Base-by-base conservation (phyloP, 2,329 filamentous ascomycete species). In the Leptographium lundbergii region DNA sequence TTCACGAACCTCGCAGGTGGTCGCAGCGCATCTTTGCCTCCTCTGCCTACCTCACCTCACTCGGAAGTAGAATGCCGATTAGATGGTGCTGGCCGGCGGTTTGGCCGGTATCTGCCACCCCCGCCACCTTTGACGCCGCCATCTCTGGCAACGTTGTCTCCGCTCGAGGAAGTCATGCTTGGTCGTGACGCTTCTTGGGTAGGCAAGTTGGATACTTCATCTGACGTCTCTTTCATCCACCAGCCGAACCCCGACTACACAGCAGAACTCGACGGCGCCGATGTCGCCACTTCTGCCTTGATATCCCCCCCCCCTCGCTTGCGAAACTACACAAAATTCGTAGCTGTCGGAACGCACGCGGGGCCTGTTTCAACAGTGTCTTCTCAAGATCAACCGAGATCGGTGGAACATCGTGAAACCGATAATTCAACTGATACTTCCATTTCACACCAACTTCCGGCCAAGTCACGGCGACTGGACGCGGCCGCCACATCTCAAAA, bases 101-200 rank as follows among this genome's bases (percentile, higher is more conserved):
- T 58, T n/a, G 29, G 34, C 10, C 52, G 64, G 61, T 64, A 66
- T 65, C 67, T 63, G 62, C 74, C 74, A 57, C 76, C 73, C 56
- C 74, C 77, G 52, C 74, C 75, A 59, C 77, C 78, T 59, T 67
- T 80, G 65, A 81, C 76, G 51, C 74, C 78, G 13, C 75, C 77
- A 9, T 72, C 73, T 60, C 67, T 76, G 57, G 75, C 74, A 59
- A 68, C 71, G 55, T 69, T 72, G 58, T 78, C 76, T 63, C 70
- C 71, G 14, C 73, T 79, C 60, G 69, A 78, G 42, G 71, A 74
- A 54, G 71, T 70, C 47, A 68, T 67, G 7, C 65, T 66, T 9
- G 71, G 68, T 63, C 66, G 67, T 56, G 66, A 69, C 39, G 72
- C 71, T 42, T 65, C 66, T 19, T 66, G 69, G 24, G 68, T 52